These are phyloP conservation scores for Polyporus tsugae DNA, from an alignment of 1,284 basidiomycete species.

Conservation along the genomic window DNA sequence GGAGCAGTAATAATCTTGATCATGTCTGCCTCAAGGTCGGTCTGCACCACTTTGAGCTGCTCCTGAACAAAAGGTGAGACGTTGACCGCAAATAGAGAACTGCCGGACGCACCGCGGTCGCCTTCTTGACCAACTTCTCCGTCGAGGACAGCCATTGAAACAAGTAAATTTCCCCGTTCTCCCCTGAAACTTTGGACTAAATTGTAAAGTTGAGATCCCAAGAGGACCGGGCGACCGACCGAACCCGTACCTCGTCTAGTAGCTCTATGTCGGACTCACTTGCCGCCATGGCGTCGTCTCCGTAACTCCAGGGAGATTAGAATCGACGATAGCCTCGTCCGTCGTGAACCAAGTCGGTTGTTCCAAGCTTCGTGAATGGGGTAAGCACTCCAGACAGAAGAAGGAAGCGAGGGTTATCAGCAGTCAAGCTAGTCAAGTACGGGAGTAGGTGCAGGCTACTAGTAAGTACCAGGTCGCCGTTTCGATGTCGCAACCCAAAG, in stretches of 20 bases:
- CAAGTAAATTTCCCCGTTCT: constrained; percentile 82
- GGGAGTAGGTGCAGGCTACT: background rate
- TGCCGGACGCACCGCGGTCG: constrained; percentile 53
- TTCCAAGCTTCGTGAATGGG: no score
- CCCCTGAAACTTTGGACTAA: constrained; percentile 74
- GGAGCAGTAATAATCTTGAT: constrained; percentile 69
- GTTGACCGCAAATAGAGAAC: background rate
- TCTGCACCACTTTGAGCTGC: constrained; percentile 69
- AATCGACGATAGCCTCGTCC: background rate
- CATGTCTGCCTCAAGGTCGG: constrained; percentile 66
- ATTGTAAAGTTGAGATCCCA: background rate
- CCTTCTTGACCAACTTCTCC: constrained; percentile 64
- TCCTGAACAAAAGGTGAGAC: constrained; percentile 51
- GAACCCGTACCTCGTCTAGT: constrained; percentile 26
- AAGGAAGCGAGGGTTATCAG: background rate
- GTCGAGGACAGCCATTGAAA: constrained; percentile 83
- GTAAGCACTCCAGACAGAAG: background rate
- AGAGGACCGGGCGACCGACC: background rate
- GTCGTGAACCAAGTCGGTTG: background rate
- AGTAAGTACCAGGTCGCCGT: background rate
- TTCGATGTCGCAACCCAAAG: background rate
- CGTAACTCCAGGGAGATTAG: background rate
- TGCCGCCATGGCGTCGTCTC: constrained; percentile 23
- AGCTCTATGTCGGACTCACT: constrained; percentile 25
- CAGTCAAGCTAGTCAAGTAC: background rate